These are phyloP conservation scores for Daldinia decipiens DNA, from an alignment of 495 filamentous ascomycete genomes.

Conservation along the genomic window DNA sequence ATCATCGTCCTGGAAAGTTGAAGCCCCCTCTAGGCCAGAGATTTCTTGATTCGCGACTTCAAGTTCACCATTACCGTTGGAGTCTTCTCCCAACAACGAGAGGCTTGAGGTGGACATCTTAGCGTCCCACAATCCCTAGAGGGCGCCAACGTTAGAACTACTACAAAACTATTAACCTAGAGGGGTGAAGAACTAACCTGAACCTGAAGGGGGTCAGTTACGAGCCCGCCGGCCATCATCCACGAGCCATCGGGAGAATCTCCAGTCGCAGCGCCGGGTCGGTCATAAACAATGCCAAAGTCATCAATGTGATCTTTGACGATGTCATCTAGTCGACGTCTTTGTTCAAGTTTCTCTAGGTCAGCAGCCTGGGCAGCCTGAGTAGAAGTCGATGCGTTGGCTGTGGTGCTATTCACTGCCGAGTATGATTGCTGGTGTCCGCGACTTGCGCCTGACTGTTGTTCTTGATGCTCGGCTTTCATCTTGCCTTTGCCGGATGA, in stretches of 20 bases:
- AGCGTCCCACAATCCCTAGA: not conserved
- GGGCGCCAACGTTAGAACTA: not conserved
- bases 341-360: constrained; percentile 3
- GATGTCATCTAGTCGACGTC: constrained; percentile 29
- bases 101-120: not conserved
- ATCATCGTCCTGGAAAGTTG: not conserved
- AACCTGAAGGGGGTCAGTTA: constrained; percentile 7
- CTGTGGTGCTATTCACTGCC: not conserved
- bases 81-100: not conserved
- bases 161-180: not conserved
- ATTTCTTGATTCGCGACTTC: not conserved
- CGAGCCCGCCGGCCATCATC: constrained; percentile 20
- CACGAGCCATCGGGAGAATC: not conserved
- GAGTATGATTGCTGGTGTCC: not conserved
- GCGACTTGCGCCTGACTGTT: not conserved
- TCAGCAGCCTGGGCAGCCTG: not conserved
- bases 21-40: not conserved
- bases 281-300: constrained; percentile 16
- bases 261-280: not conserved
- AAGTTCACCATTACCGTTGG: not conserved
- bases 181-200: not conserved
- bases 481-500: not conserved
- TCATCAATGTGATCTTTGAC: constrained; percentile 12
- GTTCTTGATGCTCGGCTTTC: not conserved
- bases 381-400: not conserved